A percentile compares a stretch with the other conserved stretches of the same genome.
Evolutionary conservation across 192 early-diverging fungal genomes (phyloP).

Genomic region (Mortierella alpina): DNA sequence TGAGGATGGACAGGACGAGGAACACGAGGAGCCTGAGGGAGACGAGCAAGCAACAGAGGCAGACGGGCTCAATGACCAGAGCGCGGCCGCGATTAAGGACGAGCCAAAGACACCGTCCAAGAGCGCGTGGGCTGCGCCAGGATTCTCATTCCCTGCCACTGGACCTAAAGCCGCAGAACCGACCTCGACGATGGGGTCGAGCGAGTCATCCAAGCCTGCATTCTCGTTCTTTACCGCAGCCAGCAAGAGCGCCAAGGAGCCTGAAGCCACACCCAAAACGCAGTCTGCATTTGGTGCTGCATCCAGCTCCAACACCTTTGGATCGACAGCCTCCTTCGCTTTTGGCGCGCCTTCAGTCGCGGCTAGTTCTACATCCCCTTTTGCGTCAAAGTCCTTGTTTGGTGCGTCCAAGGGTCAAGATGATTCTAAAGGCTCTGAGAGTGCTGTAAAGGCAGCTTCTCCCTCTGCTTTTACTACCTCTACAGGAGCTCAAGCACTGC

Average conservation of each 20-base stretch:
- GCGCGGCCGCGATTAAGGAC: neutral
- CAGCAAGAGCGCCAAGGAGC: constrained; percentile 11
- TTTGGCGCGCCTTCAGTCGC: constrained; percentile 18
- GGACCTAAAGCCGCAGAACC: neutral
- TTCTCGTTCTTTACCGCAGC: constrained; percentile 26
- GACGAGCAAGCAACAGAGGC: neutral
- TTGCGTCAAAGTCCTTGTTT: neutral
- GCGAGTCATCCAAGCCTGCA: neutral
- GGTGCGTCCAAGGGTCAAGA: too few relatives aligned
- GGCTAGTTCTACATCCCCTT: neutral
- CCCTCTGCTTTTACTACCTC: too few relatives aligned
- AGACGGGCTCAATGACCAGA: neutral
- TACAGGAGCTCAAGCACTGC: neutral
- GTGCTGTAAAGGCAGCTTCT: too few relatives aligned
- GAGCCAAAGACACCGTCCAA: constrained; percentile 5
- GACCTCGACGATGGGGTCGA: too few relatives aligned
- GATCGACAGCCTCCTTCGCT: constrained; percentile 19
- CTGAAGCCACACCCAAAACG: neutral
- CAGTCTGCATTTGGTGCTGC: constrained; percentile 17
- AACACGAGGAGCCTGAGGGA: constrained; percentile 8
- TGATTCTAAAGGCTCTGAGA: too few relatives aligned
- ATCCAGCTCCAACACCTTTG: constrained; percentile 32
- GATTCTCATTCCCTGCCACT: constrained; percentile 26
- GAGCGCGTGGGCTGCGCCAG: constrained; percentile 30
- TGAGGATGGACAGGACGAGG: constrained; percentile 10